phyloP scores from a whole-genome alignment of 2,329 filamentous ascomycete species.

The Monosporascus sp. region DNA sequence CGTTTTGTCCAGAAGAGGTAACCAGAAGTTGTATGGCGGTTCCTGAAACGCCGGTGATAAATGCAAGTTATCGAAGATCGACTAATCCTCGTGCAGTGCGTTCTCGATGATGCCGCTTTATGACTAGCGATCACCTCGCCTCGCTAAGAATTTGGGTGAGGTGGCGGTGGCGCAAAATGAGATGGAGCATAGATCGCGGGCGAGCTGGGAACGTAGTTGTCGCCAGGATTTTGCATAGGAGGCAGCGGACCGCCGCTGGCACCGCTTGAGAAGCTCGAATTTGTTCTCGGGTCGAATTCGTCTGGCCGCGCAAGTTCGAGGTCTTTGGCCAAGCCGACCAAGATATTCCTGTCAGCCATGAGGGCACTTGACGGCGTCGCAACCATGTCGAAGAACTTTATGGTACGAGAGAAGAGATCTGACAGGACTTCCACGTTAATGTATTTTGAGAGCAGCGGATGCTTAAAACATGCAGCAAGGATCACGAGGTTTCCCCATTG shows the following conservation, averaged over 20 bases:
- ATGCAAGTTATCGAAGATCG: constrained; percentile 2
- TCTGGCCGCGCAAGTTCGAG: constrained; percentile 34
- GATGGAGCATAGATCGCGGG: constrained; percentile 13
- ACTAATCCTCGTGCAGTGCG: no score
- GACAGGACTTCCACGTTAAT: constrained; percentile 53
- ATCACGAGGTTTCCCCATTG: constrained; percentile 97
- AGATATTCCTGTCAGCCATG: constrained; percentile 66
- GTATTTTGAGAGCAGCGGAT: constrained; percentile 53
- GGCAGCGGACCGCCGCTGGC: constrained; percentile 21
- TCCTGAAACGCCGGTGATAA: constrained; percentile 13
- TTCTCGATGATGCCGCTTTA: no score
- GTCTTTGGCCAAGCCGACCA: constrained; percentile 46
- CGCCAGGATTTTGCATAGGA: constrained; percentile 13
- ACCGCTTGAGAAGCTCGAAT: constrained; percentile 39
- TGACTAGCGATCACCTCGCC: no score
- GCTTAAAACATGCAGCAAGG: constrained; percentile 74
- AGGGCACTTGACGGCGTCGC: constrained; percentile 71
- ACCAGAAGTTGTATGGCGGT: constrained; percentile 1
- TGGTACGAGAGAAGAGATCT: constrained; percentile 64
- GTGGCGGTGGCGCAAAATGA: constrained; percentile 7
- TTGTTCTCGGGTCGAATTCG: constrained; percentile 22
- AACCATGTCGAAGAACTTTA: constrained; percentile 66
- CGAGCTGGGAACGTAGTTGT: constrained; percentile 13
- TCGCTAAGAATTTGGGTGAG: constrained; percentile 6
- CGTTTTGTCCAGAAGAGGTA: constrained; percentile 6